Conservation (phyloP, 2,329 filamentous ascomycete species). For the Colletotrichum horii region DNA sequence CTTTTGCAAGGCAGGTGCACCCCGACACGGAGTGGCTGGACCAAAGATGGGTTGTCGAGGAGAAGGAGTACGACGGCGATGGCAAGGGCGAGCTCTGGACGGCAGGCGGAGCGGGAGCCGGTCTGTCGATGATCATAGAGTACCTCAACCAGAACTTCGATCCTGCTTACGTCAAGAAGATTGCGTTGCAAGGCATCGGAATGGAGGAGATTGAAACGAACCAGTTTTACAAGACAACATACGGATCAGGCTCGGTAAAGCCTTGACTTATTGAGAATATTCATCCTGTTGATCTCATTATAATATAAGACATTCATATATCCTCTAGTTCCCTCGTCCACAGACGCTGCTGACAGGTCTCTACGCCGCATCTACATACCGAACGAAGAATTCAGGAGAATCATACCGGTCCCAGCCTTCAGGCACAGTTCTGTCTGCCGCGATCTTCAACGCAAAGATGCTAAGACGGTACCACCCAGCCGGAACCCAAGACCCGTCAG, state of each 20-base stretch:
- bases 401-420: constrained; percentile 32
- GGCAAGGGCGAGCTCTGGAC: constrained; percentile 41
- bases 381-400: constrained; percentile 47
- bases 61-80: constrained; percentile 30
- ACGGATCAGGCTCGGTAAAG: background rate
- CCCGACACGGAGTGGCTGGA: constrained; percentile 41
- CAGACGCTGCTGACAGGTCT: background rate
- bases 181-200: background rate
- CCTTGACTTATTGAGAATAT: background rate
- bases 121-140: constrained; percentile 25
- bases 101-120: constrained; percentile 38
- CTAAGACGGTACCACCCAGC: constrained; percentile 54
- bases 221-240: constrained; percentile 11
- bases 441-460: constrained; percentile 20
- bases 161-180: constrained; percentile 1
- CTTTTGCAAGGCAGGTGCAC: constrained; percentile 29
- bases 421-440: constrained; percentile 7
- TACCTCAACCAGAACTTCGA: constrained; percentile 17
- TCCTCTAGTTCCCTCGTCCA: background rate
- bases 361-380: constrained; percentile 34
- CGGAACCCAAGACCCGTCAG: constrained; percentile 51
- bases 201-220: constrained; percentile 12
- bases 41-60: constrained; percentile 42
- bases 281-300: background rate
- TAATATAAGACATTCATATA: background rate